These are phyloP conservation scores for Scheffersomyces illinoinensis DNA, from an alignment of 1,139 yeast species.

Conservation along the genomic window DNA sequence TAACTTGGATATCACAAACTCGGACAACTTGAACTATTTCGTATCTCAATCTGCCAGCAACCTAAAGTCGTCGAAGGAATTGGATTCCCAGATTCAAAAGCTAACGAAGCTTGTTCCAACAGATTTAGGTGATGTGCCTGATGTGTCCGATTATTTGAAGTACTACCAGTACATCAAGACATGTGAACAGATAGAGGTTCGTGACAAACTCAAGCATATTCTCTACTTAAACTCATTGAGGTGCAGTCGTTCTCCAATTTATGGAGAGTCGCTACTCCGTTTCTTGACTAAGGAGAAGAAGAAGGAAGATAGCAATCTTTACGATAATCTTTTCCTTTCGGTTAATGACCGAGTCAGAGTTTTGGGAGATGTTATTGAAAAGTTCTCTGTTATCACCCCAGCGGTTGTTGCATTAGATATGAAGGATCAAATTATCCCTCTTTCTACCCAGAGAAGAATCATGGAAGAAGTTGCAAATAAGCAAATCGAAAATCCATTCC, in stretches of 20 bases:
- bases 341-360: conserved; percentile 43
- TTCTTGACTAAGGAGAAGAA: conserved; percentile 20
- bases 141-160: conserved; percentile 52
- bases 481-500: conserved; percentile 65
- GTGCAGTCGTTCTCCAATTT: conserved; percentile 57
- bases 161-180: conserved; percentile 61
- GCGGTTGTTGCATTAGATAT: conserved; percentile 77
- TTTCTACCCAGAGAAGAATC: conserved; percentile 30
- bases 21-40: conserved; percentile 49
- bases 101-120: conserved; percentile 33
- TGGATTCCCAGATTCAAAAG: conserved; percentile 44
- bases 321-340: conserved; percentile 36
- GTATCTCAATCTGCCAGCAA: conserved; percentile 46
- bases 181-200: conserved; percentile 49
- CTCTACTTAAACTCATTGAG: conserved; percentile 66
- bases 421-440: conserved; percentile 57
- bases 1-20: conserved; percentile 57
- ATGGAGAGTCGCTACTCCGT: conserved; percentile 47
- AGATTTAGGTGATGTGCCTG: conserved; percentile 30
- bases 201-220: conserved; percentile 55
- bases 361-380: conserved; percentile 59
- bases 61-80: conserved; percentile 48
- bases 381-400: conserved; percentile 88
- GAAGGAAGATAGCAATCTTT: conserved; percentile 23
- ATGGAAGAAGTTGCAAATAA: conserved; percentile 34